A percentile compares a stretch with the other conserved stretches of the same genome.
Evolutionary conservation across 176 grass and related monocot genomes (phyloP).

Genomic region (Alloteropsis semialata): DNA sequence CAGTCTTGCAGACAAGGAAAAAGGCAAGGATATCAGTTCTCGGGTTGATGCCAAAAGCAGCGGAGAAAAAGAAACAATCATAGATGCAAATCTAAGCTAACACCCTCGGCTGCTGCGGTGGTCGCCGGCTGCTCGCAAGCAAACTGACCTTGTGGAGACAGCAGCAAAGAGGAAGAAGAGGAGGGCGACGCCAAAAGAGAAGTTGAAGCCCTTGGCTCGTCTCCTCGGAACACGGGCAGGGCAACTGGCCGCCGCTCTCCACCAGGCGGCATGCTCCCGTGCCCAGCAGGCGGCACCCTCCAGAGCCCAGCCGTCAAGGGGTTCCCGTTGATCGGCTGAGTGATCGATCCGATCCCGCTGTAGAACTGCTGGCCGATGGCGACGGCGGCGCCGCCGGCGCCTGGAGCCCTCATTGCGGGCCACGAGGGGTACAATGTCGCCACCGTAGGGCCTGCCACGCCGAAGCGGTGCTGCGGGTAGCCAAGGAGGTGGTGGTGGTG

Average conservation of each 20-base stretch:
- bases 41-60: constrained; percentile 21
- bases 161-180: constrained; percentile 40
- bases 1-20: constrained; percentile 1
- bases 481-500: constrained; percentile 65
- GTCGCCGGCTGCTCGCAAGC: constrained; percentile 45
- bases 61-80: constrained; percentile 33
- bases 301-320: constrained; percentile 54
- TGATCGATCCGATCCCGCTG: constrained; percentile 50
- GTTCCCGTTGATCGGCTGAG: constrained; percentile 70
- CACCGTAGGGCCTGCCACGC: constrained; percentile 19
- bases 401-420: constrained; percentile 4
- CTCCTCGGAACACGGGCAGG: constrained; percentile 38
- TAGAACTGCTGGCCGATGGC: constrained; percentile 52
- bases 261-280: constrained; percentile 15
- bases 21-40: constrained; percentile 29
- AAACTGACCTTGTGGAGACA: constrained; percentile 63
- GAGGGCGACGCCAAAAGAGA: constrained; percentile 29
- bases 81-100: constrained; percentile 98
- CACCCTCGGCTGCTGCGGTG: constrained; percentile 47
- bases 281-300: constrained; percentile 40
- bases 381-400: neutral
- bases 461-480: constrained; percentile 60
- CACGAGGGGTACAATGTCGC: constrained; percentile 49
- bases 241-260: constrained; percentile 35
- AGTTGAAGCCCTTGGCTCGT: constrained; percentile 29